Base-by-base conservation (phyloP, 2,329 filamentous ascomycete species). In the Coniochaeta pulveracea region DNA sequence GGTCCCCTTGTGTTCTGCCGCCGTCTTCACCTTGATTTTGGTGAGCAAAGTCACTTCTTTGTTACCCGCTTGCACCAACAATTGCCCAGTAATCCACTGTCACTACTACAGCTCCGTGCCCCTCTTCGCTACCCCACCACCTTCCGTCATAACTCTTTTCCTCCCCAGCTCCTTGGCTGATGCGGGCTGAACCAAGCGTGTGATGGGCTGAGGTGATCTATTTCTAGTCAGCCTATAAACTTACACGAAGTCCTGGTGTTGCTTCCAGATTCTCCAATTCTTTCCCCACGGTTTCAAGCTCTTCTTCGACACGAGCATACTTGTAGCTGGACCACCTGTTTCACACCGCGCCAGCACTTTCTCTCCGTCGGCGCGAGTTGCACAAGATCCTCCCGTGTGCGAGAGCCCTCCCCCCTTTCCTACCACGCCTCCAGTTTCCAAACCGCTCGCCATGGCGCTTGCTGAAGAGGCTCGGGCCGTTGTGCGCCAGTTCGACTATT, bases 401-500 rank as follows among this genome's bases (percentile, higher is more conserved):
- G 58, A 66, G 45, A 69, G 66, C 37, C 64, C 61, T 34, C 58
- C 57, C 33, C 64, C 68, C 26, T 76, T 78, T 49, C 61, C 67
- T 27, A 69, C 65, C 12, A 47, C 59, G 26, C 60, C 65, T 21
- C 71, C 72, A 10, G 60, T 66, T 34, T 76, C 72, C 26, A 57
- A 54, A 55, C 64, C 65, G 36, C 62, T 66, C 59, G 64, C 62
- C 45, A 81, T 81, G 76, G 60, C 67, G 38, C 63, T 80, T 41
- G 61, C 60, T 40, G 70, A 77, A 41, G 82, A 89, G 60, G 85
- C 86, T 38, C 77, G 78, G 68, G 75, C 74, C 51, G 76, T 95
- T 49, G 82, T 84, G 48, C 73, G 73, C 46, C 76, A 91, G 57
- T 96, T 96, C 60, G 84, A 93, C 35, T 89, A 88, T 59, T 67